Evolutionary conservation across 1,284 basidiomycete genomes (phyloP).

Genomic region (Pyrrhoderma lamaoense): DNA sequence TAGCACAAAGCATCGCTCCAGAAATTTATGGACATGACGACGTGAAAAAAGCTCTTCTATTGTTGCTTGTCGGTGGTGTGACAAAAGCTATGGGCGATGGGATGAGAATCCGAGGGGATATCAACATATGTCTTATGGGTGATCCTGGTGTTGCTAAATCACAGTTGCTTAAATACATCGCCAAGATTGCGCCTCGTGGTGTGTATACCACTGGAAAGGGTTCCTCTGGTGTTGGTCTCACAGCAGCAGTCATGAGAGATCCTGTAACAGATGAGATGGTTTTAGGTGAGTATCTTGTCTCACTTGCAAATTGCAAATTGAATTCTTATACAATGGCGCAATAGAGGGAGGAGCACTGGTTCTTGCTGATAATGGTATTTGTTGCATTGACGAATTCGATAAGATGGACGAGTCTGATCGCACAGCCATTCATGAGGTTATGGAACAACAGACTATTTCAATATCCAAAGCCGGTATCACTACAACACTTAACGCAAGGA

Average conservation of each 20-base stretch:
- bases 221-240: conserved; percentile 96
- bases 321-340: conserved; percentile 13
- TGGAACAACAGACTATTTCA: conserved; percentile 99
- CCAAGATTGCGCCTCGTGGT: conserved; percentile 95
- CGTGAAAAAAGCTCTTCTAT: conserved; percentile 94
- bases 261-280: conserved; percentile 99
- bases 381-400: conserved; percentile 99
- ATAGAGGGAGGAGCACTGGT: conserved; percentile 97
- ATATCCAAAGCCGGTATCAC: conserved; percentile 99
- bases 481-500: conserved; percentile 97
- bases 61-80: conserved; percentile 93
- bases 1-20: conserved; percentile 88
- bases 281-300: conserved; percentile 55
- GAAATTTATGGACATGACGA: conserved; percentile 99
- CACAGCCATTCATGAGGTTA: conserved; percentile 99
- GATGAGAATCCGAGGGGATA: conserved; percentile 97
- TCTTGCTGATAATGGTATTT: conserved; percentile 97
- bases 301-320: conserved; percentile 13
- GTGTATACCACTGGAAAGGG: conserved; percentile 99
- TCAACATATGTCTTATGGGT: conserved; percentile 98
- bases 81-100: conserved; percentile 94
- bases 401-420: conserved; percentile 99
- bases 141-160: conserved; percentile 99
- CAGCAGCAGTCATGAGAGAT: conserved; percentile 98
- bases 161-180: conserved; percentile 96